phyloP scores from a whole-genome alignment of 495 filamentous ascomycete species.

The Penicillium steckii region DNA sequence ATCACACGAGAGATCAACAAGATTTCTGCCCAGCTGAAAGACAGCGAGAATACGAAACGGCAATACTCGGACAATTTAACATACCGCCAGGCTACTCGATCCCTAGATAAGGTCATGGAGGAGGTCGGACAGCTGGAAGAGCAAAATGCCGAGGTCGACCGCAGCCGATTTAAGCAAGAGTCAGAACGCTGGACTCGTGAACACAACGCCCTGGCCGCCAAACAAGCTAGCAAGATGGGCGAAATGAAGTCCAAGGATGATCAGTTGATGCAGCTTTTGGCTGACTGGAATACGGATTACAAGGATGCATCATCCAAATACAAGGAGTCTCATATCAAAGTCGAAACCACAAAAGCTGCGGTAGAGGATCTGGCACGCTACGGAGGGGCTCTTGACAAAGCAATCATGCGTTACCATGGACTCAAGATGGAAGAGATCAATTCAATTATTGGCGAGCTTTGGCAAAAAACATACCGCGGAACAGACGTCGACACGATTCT shows the following conservation, averaged over 20 bases:
- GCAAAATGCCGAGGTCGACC: constrained; percentile 80
- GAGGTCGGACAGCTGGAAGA: constrained; percentile 77
- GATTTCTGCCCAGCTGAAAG: constrained; percentile 72
- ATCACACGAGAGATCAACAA: constrained; percentile 71
- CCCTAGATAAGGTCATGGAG: constrained; percentile 59
- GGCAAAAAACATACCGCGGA: constrained; percentile 94
- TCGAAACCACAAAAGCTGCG: constrained; percentile 89
- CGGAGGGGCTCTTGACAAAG: constrained; percentile 77
- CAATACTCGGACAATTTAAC: constrained; percentile 84
- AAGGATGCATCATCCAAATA: constrained; percentile 79
- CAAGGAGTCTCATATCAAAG: constrained; percentile 84
- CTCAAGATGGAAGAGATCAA: constrained; percentile 99
- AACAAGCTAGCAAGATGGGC: constrained; percentile 65
- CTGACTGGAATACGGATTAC: constrained; percentile 84
- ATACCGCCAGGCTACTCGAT: constrained; percentile 70
- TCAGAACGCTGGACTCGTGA: constrained; percentile 59
- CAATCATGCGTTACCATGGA: constrained; percentile 94
- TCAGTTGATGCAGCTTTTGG: constrained; percentile 63
- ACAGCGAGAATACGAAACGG: constrained; percentile 73
- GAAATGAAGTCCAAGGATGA: constrained; percentile 79
- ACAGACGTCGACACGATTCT: constrained; percentile 97
- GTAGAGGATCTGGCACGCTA: constrained; percentile 87
- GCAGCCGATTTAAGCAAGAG: constrained; percentile 68
- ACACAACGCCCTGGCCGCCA: constrained; percentile 58
- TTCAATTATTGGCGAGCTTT: constrained; percentile 88